Percentiles rank a stretch among this genome's conserved stretches.
Evolutionary conservation across 345 rosid genomes (phyloP).

Genomic region (Lumnitzera littorea): DNA sequence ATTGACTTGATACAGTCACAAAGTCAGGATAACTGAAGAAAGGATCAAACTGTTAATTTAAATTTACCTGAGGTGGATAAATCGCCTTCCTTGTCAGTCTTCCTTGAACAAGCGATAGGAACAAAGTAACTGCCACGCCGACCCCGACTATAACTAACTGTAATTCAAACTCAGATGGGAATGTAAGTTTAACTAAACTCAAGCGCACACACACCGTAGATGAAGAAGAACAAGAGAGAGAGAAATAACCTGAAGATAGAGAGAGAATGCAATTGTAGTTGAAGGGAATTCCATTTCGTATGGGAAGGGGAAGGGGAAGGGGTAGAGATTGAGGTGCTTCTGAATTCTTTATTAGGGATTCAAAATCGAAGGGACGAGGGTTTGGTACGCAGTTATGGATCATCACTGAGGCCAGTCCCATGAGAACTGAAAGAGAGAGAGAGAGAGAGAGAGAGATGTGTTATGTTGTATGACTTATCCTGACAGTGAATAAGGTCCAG

Average conservation of each 20-base stretch:
- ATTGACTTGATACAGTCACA: not conserved
- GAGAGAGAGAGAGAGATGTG: too few relatives aligned
- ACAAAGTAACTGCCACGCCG: conserved; percentile 15
- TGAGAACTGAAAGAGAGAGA: not conserved
- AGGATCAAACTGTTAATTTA: not conserved
- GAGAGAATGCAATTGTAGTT: conserved; percentile 17
- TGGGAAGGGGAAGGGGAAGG: conserved; percentile 29
- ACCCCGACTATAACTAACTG: conserved; percentile 11
- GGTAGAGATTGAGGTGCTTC: conserved; percentile 19
- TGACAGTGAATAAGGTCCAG: too few relatives aligned
- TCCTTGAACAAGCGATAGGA: conserved; percentile 36
- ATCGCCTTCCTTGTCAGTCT: conserved; percentile 48
- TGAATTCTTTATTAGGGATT: conserved; percentile 35
- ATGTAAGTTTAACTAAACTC: not conserved
- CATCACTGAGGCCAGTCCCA: conserved; percentile 59
- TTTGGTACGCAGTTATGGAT: conserved; percentile 34
- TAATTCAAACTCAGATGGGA: not conserved
- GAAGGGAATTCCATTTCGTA: conserved; percentile 27
- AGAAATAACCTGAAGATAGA: conserved; percentile 24
- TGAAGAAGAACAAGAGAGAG: not conserved
- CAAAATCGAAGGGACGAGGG: conserved; percentile 8
- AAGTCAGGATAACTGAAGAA: not conserved
- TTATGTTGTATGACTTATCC: too few relatives aligned
- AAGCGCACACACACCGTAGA: not conserved
- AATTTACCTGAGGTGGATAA: conserved; percentile 46